Conservation (phyloP, 2,329 filamentous ascomycete genomes). For the Trichophyton equinum region DNA sequence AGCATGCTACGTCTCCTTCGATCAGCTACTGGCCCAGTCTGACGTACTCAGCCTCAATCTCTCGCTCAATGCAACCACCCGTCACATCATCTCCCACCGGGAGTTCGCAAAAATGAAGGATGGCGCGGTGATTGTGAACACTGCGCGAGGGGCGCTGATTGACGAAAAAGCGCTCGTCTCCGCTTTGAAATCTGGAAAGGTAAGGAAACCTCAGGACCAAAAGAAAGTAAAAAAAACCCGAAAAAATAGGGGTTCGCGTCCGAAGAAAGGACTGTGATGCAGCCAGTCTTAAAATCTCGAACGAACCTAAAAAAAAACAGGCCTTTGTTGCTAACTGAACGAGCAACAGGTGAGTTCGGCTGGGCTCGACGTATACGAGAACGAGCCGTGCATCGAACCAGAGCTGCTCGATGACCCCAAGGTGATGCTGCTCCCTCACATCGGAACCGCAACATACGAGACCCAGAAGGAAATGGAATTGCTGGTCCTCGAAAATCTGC, state of each 20-base stretch:
- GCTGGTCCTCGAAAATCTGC: constrained; percentile 46
- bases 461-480: constrained; percentile 52
- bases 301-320: background rate
- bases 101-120: constrained; percentile 31
- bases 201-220: constrained; percentile 13
- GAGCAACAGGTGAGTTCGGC: constrained; percentile 27
- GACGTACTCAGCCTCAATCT: constrained; percentile 38
- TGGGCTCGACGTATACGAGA: constrained; percentile 37
- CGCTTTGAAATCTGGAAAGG: constrained; percentile 35
- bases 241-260: background rate
- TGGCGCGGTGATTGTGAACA: constrained; percentile 26
- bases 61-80: constrained; percentile 32
- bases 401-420: constrained; percentile 34
- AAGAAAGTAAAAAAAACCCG: background rate
- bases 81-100: constrained; percentile 35
- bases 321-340: background rate
- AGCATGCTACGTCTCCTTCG: constrained; percentile 35
- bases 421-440: constrained; percentile 46
- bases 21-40: constrained; percentile 33
- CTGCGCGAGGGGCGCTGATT: constrained; percentile 23
- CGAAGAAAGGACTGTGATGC: background rate
- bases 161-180: constrained; percentile 37
- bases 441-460: constrained; percentile 48
- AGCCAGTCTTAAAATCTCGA: background rate
- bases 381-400: constrained; percentile 36